Evolutionary conservation across 441 rosid genomes (phyloP), one percentile per base, ranked within the genome.

Genomic region (Bruguiera hainesii): DNA sequence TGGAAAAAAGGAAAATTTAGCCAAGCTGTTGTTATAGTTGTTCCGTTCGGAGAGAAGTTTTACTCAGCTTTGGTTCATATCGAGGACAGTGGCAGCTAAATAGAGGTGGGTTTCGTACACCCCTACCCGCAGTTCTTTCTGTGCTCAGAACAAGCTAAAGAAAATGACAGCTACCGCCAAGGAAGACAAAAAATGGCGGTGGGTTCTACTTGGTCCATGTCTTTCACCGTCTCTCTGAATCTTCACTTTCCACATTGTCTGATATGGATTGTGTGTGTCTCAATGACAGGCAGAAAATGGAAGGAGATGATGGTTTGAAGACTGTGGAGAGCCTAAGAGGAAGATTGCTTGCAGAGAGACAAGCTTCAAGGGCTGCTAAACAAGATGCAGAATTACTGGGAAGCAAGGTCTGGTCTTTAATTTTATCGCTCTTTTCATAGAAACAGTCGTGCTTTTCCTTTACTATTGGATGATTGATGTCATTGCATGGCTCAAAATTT

Each of bases 281-380:
- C 71, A 80, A 85, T 78, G 75, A 71, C 56, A 76, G 66, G 49
- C 72, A 53, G 50, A 84, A 78, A 48, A 74, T 73, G 78, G 87
- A 72, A 69, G 86, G 48, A 63, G 87, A 79, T 20, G 85, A 74
- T 33, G 80, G 82, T 61, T 67, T 80, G 64, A 86, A 85, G 75
- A 93, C 93, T n/a, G 60, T 86, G 23, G 90, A 86, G 67, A 85
- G 93, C 75, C 65, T 93, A 37, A 85, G 97, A 81, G 97, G 93
- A 56, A 87, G 96, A 69, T 69, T 93, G 67, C 85, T 85, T 39
- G 90, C 96, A 11, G 97, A 90, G 78, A 90, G 98, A 67, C 93
- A 87, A 75, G 85, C 84, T 70, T 93, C 98, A 58, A 87, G 70
- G 73, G 63, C 74, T 70, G 88, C 89, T 21, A 84, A 85, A 39